Conservation (phyloP, 306 rosid species). For the Quercus bicolor region DNA sequence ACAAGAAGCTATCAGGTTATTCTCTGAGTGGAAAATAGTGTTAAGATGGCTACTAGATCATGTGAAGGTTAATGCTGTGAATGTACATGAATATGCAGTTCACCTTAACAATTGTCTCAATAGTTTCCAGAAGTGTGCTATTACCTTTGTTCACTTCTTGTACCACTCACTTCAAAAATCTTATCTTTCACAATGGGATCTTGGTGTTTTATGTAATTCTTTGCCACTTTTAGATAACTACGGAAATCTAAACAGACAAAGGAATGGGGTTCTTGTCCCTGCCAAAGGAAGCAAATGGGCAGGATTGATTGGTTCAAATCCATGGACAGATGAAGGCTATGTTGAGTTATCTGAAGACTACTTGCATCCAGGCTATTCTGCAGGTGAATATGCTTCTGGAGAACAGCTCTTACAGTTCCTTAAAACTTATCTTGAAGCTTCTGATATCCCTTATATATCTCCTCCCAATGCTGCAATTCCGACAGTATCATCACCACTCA, state of each 20-base stretch:
- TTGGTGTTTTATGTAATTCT: slow-evolving; percentile 9
- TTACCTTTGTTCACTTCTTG: slow-evolving; percentile 54
- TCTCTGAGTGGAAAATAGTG: slow-evolving; percentile 15
- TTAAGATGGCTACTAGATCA: slow-evolving; percentile 37
- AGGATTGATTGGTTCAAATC: slow-evolving; percentile 47
- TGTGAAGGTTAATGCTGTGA: slow-evolving; percentile 15
- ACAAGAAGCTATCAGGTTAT: slow-evolving; percentile 34
- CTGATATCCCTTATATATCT: no score
- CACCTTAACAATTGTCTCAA: slow-evolving; percentile 11
- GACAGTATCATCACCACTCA: no score
- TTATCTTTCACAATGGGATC: slow-evolving; percentile 20
- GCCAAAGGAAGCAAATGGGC: slow-evolving; percentile 73
- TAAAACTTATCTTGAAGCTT: no score
- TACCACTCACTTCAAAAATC: slow-evolving; percentile 28
- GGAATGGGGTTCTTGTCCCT: slow-evolving; percentile 51
- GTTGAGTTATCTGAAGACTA: slow-evolving; percentile 62
- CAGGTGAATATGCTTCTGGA: slow-evolving; percentile 26
- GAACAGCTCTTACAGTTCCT: slow-evolving; percentile 37
- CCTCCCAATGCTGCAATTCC: no score
- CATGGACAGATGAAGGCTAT: slow-evolving; percentile 49
- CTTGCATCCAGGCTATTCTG: slow-evolving; percentile 19
- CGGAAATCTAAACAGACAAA: slow-evolving; percentile 17
- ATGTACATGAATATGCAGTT: slow-evolving; percentile 28
- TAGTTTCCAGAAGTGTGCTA: slow-evolving; percentile 14
- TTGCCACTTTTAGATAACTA: slow-evolving; percentile 67